Base-by-base conservation (phyloP, 2,329 filamentous ascomycete genomes). In the Graphilbum fragrans region DNA sequence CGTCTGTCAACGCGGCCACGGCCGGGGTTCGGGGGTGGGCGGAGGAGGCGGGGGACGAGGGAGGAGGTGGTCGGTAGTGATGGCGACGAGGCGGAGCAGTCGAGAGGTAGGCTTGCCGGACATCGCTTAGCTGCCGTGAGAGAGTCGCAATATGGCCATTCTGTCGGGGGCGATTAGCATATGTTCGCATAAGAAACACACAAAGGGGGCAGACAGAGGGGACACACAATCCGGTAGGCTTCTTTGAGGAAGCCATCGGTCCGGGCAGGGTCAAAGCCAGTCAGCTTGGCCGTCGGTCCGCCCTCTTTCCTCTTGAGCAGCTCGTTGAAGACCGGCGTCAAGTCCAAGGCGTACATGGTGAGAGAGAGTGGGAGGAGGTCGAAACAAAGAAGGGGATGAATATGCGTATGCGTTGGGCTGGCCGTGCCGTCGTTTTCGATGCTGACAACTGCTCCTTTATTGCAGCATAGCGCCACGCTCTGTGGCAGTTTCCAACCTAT, bases 231-330 rank as follows among this genome's bases (percentile, higher is more conserved):
- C 57, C 82, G 77, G 63, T 94, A 92, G 41, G 92, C 92, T 63
- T 96, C 90, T 56, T 90, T 87, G 27, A 96, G 67, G 57, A 96
- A 98, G 53, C 83, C 82, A 58, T 95, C 85, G 39, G 92, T 72
- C 51, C 62, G 70, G 49, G 72, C 65, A 38, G 67, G 52, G 43
- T 58, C 65, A 48, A 67, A 67, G 23, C 7, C 23, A 47, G 55
- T 53, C 36, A 53, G 53, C 31, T 47, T 51, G 10, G 31, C 21
- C 29, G 45, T 44, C 22, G 47, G 42, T 27, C 25, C 10, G 27
- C 42, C 39, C 17, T 41, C 44, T 16, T 42, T 40, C 41, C 55
- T 62, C 53, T 71, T 70, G 20, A 90, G 70, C 37, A 82, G 69
- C 57, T 79, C 67, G 57, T 86, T 79, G 62, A 90, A 81, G 35